Evolutionary conservation across 2,329 filamentous ascomycete species (phyloP), one percentile per base, ranked within the genome.

Genomic region (Fusarium camptoceras): DNA sequence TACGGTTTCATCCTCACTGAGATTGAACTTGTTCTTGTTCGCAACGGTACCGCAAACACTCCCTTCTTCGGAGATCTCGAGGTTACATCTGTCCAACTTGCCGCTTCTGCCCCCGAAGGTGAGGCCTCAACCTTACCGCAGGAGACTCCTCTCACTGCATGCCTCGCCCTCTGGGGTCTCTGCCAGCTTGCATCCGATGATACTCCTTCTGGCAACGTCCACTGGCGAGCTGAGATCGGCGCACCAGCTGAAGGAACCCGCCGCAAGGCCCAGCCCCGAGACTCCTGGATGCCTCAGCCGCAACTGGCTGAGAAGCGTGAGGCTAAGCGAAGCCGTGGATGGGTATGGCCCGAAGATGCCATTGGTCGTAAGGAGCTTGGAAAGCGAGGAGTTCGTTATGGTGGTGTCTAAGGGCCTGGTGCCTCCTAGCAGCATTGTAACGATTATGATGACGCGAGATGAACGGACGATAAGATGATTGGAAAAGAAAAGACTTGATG

Each of bases 1-100:
- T 98, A 98, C 80, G 95, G 95, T 57, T 98, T 97, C 84, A 95
- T 98, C 80, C 89, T 98, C 77, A 98, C 94, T 2, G 95, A 98
- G 82, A 97, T 97, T 74, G 95, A 98, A 82, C 89, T 98, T 11
- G 91, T 98, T 41, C 90, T 96, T 73, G 94, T 97, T 2, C 93
- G 94, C 75, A 93, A 92, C 71, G 94, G 94, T 55, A 88, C 78
- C 73, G 91, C 86, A 75, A 82, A 85, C 42, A 89, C 89, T 2
- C 94, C 94, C 0, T 90, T 94, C 78, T 98, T 97, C 76, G 94
- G 95, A n/a, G 93, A 91, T 79, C 84, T 98, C 8, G 94, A 98
- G 79, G 86, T 97, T 28, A 83, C 84, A 20, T 86, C 84, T 44
- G 85, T 91, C 22, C 88, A 87, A 74, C 85, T 91, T 41, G 85